Evolutionary conservation across 2,329 filamentous ascomycete species (phyloP), one percentile per base, ranked within the genome.

Genomic region (Conoideocrella luteorostrata): DNA sequence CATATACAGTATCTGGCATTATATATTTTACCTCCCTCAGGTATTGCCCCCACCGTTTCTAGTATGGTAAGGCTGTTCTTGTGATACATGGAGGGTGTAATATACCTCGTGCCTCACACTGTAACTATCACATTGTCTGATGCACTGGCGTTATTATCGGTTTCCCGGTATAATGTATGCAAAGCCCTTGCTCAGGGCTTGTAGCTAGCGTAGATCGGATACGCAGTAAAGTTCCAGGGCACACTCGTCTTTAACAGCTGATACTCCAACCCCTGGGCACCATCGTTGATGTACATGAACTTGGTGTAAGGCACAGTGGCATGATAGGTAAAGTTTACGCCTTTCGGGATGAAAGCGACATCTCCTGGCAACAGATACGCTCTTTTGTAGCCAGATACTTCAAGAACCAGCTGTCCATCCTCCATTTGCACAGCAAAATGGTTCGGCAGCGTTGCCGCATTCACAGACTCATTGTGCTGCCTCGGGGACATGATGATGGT

Each of bases 351-450:
- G 36, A 60, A 59, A 9, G 52, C 48, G 11, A 59, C 54, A 22
- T 58, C 55, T n/a, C 57, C 55, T 15, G 52, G 49, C 23, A 56
- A 47, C 15, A 59, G 44, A 7, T 45, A 46, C 5, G 47, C 49
- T 24, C 39, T 40, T 18, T 53, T 46, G 48, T 56, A 56, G 15
- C 56, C 55, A 2, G 48, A 42, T 9, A 59, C 43, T 3, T 36
- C 22, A 10, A 59, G 45, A 4, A 43, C 47, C 13, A 57, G 50
- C 41, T 53, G 50, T 3, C 56, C 53, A 36, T 59, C 55, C 40
- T 56, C 53, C 37, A 59, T 45, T 48, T 57, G 56, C 32, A 59
- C 47, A 12, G 51, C 54, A 24, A 55, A 48, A 29, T 51, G 51
- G 32, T 51, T 37, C 1, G 45, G 41, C 39, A 50, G 42, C 13